A percentile compares a stretch with the other conserved stretches of the same genome.
Conservation (phyloP, 1,284 basidiomycete species). For the Bjerkandera adusta region DNA sequence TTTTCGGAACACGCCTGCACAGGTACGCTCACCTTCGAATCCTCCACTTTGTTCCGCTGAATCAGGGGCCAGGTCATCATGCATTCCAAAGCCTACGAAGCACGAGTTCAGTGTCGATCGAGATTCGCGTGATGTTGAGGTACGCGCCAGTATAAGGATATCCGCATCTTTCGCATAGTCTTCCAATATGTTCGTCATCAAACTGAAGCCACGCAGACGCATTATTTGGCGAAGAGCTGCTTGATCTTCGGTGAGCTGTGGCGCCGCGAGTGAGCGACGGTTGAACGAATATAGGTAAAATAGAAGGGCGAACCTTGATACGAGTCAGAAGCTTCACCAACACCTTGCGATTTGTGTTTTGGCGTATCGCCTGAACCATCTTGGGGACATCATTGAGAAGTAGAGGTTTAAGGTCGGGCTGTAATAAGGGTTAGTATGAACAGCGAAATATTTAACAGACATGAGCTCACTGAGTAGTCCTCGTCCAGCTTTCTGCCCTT, state of each 20-base stretch:
- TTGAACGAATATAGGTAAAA: background rate
- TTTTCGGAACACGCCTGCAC: constrained; percentile 57
- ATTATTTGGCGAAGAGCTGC: constrained; percentile 83
- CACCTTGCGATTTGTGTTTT: constrained; percentile 85
- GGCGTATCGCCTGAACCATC: constrained; percentile 88
- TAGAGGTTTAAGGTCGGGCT: constrained; percentile 78
- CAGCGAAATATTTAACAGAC: background rate
- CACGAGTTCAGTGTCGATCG: background rate
- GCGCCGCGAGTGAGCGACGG: background rate
- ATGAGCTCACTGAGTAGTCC: constrained; percentile 76
- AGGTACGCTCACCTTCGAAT: constrained; percentile 74
- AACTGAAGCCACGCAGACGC: constrained; percentile 90
- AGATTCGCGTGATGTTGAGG: background rate
- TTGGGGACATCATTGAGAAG: constrained; percentile 83
- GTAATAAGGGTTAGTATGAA: constrained; percentile 5
- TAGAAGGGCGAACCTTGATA: constrained; percentile 59
- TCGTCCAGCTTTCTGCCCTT: constrained; percentile 92
- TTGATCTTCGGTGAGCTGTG: constrained; percentile 82
- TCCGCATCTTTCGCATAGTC: constrained; percentile 78
- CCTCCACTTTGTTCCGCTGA: constrained; percentile 91
- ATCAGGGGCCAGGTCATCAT: constrained; percentile 83
- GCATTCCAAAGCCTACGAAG: constrained; percentile 66
- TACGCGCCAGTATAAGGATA: constrained; percentile 64
- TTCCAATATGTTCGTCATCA: constrained; percentile 87
- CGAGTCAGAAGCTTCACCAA: constrained; percentile 83